A percentile compares a stretch with the other conserved stretches of the same genome.
phyloP scores from a whole-genome alignment of 2,329 filamentous ascomycete species.

The Talaromyces amestolkiae region DNA sequence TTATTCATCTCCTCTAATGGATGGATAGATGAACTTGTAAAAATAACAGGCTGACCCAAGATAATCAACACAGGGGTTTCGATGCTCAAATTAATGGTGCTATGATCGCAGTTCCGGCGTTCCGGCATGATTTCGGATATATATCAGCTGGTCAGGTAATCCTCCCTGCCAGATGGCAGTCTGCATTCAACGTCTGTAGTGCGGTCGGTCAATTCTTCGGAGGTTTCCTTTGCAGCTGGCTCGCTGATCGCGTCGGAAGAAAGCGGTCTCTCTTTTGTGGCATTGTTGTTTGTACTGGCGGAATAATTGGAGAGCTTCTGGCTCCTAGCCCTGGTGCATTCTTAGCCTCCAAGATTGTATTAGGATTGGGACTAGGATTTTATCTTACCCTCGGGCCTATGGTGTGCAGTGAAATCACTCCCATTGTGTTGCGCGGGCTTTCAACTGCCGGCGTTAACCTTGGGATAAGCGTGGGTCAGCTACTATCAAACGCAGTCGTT shows the following conservation, averaged over 20 bases:
- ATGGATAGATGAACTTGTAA: too few species aligned
- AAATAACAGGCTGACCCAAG: too few species aligned
- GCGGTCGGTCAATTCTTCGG: background rate
- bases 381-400: background rate
- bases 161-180: background rate
- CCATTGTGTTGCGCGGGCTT: slow-evolving; percentile 50
- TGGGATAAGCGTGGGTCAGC: slow-evolving; percentile 41
- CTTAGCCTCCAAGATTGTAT: background rate
- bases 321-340: background rate
- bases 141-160: background rate
- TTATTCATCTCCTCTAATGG: too few species aligned
- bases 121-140: background rate
- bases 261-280: background rate
- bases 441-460: slow-evolving; percentile 51
- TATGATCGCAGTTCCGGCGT: background rate
- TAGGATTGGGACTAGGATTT: background rate
- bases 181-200: background rate
- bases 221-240: background rate
- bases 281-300: background rate
- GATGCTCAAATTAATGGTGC: background rate
- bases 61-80: background rate
- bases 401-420: slow-evolving; percentile 22
- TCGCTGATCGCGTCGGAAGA: background rate
- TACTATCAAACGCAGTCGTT: slow-evolving; percentile 33
- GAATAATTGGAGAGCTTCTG: background rate